Percentiles rank a stretch among this genome's conserved stretches.
Evolutionary conservation across 139 green algal species (phyloP).

Genomic region (Chlorella sp.): DNA sequence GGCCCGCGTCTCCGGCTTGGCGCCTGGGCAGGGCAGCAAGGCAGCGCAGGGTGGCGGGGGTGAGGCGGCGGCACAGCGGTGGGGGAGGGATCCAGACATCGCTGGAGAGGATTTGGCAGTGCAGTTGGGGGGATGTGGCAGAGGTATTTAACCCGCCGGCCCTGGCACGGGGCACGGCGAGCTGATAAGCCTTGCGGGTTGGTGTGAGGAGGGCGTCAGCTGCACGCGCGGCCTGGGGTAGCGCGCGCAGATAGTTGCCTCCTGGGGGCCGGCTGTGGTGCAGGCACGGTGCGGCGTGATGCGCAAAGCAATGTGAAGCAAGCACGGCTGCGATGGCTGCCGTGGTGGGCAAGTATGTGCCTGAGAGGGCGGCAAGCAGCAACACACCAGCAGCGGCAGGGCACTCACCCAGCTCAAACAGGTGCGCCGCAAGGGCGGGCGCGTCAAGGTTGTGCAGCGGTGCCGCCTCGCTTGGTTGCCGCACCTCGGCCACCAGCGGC

Average conservation of each 20-base stretch:
- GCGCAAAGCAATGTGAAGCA: too few relatives aligned
- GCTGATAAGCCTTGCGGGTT: conserved; percentile 33
- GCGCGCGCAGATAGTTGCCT: conserved; percentile 48
- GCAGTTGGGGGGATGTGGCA: conserved; percentile 23
- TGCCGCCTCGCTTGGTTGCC: background rate
- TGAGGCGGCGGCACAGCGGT: background rate
- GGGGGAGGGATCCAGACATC: too few relatives aligned
- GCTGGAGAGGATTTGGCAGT: background rate
- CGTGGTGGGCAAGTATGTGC: background rate
- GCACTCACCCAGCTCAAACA: conserved; percentile 69
- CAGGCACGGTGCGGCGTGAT: too few relatives aligned
- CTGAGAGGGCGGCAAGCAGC: background rate
- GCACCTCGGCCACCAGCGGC: conserved; percentile 58
- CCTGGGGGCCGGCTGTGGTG: too few relatives aligned
- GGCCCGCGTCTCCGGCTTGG: conserved; percentile 40
- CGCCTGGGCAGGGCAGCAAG: conserved; percentile 40
- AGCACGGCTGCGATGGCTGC: too few relatives aligned
- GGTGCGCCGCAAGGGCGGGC: conserved; percentile 44
- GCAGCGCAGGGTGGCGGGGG: background rate
- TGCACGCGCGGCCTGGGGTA: background rate
- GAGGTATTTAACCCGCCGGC: conserved; percentile 42
- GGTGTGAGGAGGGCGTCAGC: conserved; percentile 51
- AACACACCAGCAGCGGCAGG: background rate
- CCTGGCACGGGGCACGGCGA: conserved; percentile 22
- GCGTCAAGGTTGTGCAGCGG: conserved; percentile 49